These are phyloP conservation scores for Dryas integrifolia DNA, from an alignment of 331 rosid genomes.

Conservation along the genomic window DNA sequence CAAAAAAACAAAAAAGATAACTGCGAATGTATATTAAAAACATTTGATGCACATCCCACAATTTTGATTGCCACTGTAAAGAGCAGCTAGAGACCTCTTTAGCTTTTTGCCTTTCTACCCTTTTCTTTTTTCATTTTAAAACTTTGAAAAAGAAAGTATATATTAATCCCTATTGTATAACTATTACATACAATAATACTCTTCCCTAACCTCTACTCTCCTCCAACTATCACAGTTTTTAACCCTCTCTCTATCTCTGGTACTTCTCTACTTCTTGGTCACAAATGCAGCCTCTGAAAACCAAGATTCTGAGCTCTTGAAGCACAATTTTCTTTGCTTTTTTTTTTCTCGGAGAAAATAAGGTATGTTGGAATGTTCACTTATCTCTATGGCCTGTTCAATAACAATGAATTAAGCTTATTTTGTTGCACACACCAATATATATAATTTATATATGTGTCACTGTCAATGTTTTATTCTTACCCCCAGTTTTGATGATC, in stretches of 20 bases:
- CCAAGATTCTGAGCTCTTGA: not conserved
- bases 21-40: not conserved
- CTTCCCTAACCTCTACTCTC: not conserved
- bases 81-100: no score
- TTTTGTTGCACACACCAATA: not conserved
- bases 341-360: not conserved
- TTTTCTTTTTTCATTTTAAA: no score
- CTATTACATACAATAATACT: not conserved
- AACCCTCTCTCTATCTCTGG: not conserved
- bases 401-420: no score
- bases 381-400: not conserved
- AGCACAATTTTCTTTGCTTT: no score
- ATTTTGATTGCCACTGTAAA: constrained; percentile 7
- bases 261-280: not conserved
- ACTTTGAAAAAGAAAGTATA: not conserved
- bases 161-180: not conserved
- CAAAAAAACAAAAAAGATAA: not conserved
- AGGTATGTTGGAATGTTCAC: not conserved
- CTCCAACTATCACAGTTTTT: not conserved
- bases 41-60: constrained; percentile 3
- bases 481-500: constrained; percentile 6
- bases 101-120: no score
- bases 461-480: not conserved
- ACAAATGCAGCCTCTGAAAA: not conserved
- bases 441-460: not conserved